phyloP scores from a whole-genome alignment of 352 stramenopile genomes.

The Phytophthora idaei region DNA sequence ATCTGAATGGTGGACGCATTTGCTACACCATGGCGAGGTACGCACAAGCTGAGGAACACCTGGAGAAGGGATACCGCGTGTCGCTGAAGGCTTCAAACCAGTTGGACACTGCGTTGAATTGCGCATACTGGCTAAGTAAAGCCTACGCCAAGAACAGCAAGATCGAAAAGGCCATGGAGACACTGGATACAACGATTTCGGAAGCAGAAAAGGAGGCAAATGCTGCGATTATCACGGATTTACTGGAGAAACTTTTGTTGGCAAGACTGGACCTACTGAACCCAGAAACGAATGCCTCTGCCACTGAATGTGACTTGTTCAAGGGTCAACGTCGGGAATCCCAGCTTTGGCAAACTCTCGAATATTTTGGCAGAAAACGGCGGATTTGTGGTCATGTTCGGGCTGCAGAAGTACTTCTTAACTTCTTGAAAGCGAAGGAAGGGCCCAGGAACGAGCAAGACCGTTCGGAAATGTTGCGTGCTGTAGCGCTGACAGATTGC shows the following conservation, averaged over 20 bases:
- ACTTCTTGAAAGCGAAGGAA: conserved; percentile 24
- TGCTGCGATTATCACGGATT: conserved; percentile 31
- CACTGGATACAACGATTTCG: conserved; percentile 33
- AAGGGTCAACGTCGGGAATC: conserved; percentile 20
- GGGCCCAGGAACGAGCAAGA: not conserved
- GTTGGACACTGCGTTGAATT: conserved; percentile 48
- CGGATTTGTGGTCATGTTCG: conserved; percentile 51
- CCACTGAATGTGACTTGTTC: conserved; percentile 4
- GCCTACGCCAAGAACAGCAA: conserved; percentile 43
- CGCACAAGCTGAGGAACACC: conserved; percentile 46
- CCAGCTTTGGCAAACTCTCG: conserved; percentile 45
- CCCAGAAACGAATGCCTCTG: conserved; percentile 13
- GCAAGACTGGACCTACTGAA: conserved; percentile 56
- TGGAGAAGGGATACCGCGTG: conserved; percentile 46
- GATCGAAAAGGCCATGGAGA: conserved; percentile 32
- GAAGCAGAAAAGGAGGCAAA: conserved; percentile 30
- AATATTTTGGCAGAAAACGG: conserved; percentile 60
- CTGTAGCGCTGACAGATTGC: conserved; percentile 44
- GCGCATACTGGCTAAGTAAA: conserved; percentile 60
- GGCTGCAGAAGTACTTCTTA: conserved; percentile 37
- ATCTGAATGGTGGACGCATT: conserved; percentile 64
- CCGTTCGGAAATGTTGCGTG: conserved; percentile 34
- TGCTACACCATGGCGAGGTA: conserved; percentile 60
- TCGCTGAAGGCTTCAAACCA: conserved; percentile 30
- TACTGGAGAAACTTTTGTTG: conserved; percentile 55